Evolutionary conservation across 768 basidiomycete genomes (phyloP), one percentile per base, ranked within the genome.

Genomic region (Lepiota brunneoincarnata): DNA sequence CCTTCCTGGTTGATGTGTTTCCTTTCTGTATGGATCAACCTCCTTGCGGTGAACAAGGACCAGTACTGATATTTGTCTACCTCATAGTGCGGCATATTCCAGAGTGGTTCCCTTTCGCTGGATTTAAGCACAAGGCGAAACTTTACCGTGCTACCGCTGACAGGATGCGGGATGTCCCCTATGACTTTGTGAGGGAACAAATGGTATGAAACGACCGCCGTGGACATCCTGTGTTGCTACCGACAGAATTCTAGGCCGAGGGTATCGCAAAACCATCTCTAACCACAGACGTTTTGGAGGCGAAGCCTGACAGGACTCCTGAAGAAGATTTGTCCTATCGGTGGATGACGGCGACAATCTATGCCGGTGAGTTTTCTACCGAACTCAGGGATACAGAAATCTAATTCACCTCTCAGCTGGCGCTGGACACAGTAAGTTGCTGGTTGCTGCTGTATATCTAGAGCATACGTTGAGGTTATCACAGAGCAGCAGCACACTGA

Each of bases 91-190:
- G 53, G 34, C 61, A 66, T 49, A 54, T 72, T 2, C 72, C 71
- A 2, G 67, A 64, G 39, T 73, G 71, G 70, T 57, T 71, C 36
- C 70, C 69, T 6, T 69, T 69, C 1, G 56, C 59, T 3, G 55
- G 63, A 4, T 72, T 72, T 57, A 54, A 65, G 46, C 49, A 41
- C 14, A 58, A 64, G 17, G 70, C 70, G 2, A 63, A 60, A 26
- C 42, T 38, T 43, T 65, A 61, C 46, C 44, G 45, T 2, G 53
- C 56, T 34, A 42, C 39, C 17, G 57, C 54, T 24, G 51, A 51
- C 17, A 55, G 17, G 20, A 36, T 49, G 34, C 36, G 44, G 34
- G 57, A 61, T 28, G 20, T 52, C 10, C 57, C 58, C 3, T 58
- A 39, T 36, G 41, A 55, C n/a, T 49, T 26, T 39, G 58, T 51